Conservation (phyloP, 2,329 filamentous ascomycete species). For the Elsinoe ampelina region DNA sequence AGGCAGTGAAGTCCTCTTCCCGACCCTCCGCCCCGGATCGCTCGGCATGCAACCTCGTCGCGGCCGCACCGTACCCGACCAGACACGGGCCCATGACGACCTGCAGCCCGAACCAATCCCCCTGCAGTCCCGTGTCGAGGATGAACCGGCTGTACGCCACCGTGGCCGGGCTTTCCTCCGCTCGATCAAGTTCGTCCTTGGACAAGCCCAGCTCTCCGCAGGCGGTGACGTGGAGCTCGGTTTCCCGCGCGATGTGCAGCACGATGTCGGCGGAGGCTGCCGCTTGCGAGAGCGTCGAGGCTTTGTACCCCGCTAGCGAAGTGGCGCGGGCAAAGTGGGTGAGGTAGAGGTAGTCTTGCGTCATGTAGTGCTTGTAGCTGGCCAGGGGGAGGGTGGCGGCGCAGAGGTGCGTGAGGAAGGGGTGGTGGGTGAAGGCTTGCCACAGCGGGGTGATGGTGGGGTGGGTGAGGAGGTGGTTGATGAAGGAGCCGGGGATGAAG, state of each 20-base stretch:
- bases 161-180: slow-evolving; percentile 70
- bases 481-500: slow-evolving; percentile 64
- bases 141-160: slow-evolving; percentile 69
- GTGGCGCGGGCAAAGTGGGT: slow-evolving; percentile 82
- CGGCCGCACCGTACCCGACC: slow-evolving; percentile 79
- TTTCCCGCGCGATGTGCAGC: slow-evolving; percentile 67
- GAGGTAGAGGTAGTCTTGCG: slow-evolving; percentile 87
- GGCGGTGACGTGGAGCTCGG: slow-evolving; percentile 70
- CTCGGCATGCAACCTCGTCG: slow-evolving; percentile 48
- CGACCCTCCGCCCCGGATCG: not conserved
- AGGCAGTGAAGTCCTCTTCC: slow-evolving; percentile 17
- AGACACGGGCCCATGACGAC: slow-evolving; percentile 78
- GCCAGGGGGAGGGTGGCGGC: slow-evolving; percentile 63
- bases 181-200: slow-evolving; percentile 59
- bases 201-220: slow-evolving; percentile 73
- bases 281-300: slow-evolving; percentile 63
- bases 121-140: slow-evolving; percentile 75
- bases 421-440: slow-evolving; percentile 68
- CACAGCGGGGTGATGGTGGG: slow-evolving; percentile 66
- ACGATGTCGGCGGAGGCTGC: slow-evolving; percentile 61
- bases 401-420: slow-evolving; percentile 70
- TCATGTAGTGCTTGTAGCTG: slow-evolving; percentile 78
- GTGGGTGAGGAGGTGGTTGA: slow-evolving; percentile 72
- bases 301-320: slow-evolving; percentile 77
- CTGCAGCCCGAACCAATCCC: slow-evolving; percentile 82